A percentile compares a stretch with the other conserved stretches of the same genome.
phyloP scores from a whole-genome alignment of 352 stramenopile genomes.

The Globisporangium parvum region DNA sequence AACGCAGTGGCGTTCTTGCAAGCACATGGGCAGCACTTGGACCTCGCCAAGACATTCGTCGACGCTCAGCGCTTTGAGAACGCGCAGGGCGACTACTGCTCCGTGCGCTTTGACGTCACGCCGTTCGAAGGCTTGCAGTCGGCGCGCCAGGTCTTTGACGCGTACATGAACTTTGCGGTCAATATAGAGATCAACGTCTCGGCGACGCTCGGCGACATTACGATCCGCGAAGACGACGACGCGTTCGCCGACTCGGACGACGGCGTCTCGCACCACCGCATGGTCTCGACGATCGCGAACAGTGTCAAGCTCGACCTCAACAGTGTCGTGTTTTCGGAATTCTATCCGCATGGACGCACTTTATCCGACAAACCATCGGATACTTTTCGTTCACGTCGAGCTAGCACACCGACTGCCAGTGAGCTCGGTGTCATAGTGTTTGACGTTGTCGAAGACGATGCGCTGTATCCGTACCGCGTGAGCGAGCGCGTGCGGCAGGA shows the following conservation, averaged over 20 bases:
- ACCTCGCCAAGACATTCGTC: conserved; percentile 24
- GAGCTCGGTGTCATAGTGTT: conserved; percentile 13
- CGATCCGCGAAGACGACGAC: conserved; percentile 41
- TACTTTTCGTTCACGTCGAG: no score
- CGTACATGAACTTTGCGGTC: conserved; percentile 34
- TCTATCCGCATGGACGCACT: neutral
- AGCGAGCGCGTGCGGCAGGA: conserved; percentile 14
- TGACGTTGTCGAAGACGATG: conserved; percentile 15
- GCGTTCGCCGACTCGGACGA: conserved; percentile 13
- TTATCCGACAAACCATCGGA: neutral
- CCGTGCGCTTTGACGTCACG: conserved; percentile 40
- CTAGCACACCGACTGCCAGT: no score
- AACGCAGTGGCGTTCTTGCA: conserved; percentile 31
- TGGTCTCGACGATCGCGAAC: conserved; percentile 24
- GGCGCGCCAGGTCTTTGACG: conserved; percentile 39
- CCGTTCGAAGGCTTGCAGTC: conserved; percentile 22
- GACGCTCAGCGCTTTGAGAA: conserved; percentile 33
- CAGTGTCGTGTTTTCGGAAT: conserved; percentile 32
- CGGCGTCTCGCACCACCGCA: conserved; percentile 27
- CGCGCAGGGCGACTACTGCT: conserved; percentile 25
- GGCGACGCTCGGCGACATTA: conserved; percentile 38
- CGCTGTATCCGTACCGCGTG: conserved; percentile 11
- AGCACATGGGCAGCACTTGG: conserved; percentile 27
- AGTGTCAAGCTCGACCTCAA: conserved; percentile 30
- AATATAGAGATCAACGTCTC: conserved; percentile 53